Evolutionary conservation across 1,284 basidiomycete species (phyloP).

Genomic region (Ganoderma sinense): DNA sequence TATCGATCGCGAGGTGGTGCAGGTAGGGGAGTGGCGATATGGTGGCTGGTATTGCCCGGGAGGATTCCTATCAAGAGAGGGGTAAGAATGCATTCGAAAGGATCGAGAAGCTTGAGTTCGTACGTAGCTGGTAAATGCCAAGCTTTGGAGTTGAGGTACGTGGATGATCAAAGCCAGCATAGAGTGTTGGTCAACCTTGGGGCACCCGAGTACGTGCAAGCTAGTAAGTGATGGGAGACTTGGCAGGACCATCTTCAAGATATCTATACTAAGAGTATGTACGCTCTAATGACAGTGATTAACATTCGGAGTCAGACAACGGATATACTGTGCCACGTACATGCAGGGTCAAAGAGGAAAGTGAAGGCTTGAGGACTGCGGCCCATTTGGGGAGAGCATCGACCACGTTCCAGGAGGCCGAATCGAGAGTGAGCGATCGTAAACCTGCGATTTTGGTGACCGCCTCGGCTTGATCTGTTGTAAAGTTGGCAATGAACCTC

Average conservation of each 20-base stretch:
- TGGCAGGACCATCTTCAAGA: slow-evolving; percentile 55
- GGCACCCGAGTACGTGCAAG: slow-evolving; percentile 67
- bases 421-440: slow-evolving; percentile 58
- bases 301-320: not conserved
- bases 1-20: slow-evolving; percentile 62
- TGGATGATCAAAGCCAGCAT: slow-evolving; percentile 54
- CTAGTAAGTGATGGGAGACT: slow-evolving; percentile 59
- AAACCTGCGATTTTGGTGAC: slow-evolving; percentile 53
- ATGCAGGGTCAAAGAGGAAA: slow-evolving; percentile 62
- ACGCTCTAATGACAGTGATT: slow-evolving; percentile 50
- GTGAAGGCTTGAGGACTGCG: slow-evolving; percentile 45
- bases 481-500: slow-evolving; percentile 56
- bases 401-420: slow-evolving; percentile 65
- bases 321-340: slow-evolving; percentile 47
- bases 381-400: slow-evolving; percentile 65
- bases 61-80: slow-evolving; percentile 46
- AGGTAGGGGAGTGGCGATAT: slow-evolving; percentile 52
- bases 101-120: slow-evolving; percentile 5
- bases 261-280: slow-evolving; percentile 56
- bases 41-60: slow-evolving; percentile 37
- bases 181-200: slow-evolving; percentile 56
- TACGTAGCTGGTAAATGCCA: slow-evolving; percentile 67
- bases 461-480: slow-evolving; percentile 52
- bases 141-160: slow-evolving; percentile 60
- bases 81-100: not conserved